Evolutionary conservation across 2,329 filamentous ascomycete genomes (phyloP).

Genomic region (Cladosporium sp.): DNA sequence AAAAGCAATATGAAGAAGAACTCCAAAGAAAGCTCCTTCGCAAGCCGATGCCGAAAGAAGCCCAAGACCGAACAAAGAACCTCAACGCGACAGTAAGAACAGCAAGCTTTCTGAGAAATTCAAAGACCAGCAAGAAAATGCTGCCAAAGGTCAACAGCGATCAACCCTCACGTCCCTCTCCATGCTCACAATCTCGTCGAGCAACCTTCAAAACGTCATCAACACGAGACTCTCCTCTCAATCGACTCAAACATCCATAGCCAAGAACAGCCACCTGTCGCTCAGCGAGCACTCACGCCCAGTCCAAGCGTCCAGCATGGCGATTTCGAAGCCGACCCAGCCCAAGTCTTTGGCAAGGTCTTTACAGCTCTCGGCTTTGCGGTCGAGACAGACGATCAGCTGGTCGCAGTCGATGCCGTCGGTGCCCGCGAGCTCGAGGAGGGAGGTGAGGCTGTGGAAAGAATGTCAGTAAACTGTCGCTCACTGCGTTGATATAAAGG

Average conservation of each 20-base stretch:
- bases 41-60: too few relatives aligned
- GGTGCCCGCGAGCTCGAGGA: conserved; percentile 78
- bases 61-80: too few relatives aligned
- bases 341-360: conserved; percentile 73
- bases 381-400: conserved; percentile 76
- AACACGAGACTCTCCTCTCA: neutral
- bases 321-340: conserved; percentile 87
- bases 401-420: conserved; percentile 66
- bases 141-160: too few relatives aligned
- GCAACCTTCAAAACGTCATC: neutral
- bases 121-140: too few relatives aligned
- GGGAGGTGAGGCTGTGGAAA: conserved; percentile 66
- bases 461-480: conserved; percentile 25
- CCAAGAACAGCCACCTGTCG: conserved; percentile 76
- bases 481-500: neutral
- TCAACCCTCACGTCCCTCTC: too few relatives aligned
- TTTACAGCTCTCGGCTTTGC: conserved; percentile 59
- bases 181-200: too few relatives aligned
- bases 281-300: conserved; percentile 58
- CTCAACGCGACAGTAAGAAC: too few relatives aligned
- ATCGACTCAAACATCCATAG: conserved; percentile 66
- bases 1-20: too few relatives aligned
- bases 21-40: too few relatives aligned
- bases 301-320: conserved; percentile 71
- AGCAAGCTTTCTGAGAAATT: too few relatives aligned